These are phyloP conservation scores for Kwoniella dejecticola DNA, from an alignment of 768 basidiomycete species.

Conservation along the genomic window DNA sequence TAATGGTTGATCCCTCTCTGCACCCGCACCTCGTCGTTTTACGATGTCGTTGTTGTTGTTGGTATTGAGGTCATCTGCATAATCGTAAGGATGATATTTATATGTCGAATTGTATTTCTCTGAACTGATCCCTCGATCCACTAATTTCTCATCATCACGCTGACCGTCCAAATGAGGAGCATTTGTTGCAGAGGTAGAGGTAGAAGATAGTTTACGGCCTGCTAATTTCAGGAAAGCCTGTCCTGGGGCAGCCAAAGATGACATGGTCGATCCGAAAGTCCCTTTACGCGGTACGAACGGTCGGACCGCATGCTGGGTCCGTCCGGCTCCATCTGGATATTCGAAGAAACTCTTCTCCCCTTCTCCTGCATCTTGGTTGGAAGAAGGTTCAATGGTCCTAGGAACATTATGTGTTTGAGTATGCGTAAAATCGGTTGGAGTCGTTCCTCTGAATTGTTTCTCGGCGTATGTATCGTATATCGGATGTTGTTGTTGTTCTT, in stretches of 20 bases:
- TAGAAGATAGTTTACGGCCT: slow-evolving; percentile 13
- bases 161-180: neutral
- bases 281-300: slow-evolving; percentile 25
- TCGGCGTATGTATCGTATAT: slow-evolving; percentile 45
- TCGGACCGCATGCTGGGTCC: slow-evolving; percentile 2
- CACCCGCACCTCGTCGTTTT: slow-evolving; percentile 22
- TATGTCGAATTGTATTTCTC: slow-evolving; percentile 44
- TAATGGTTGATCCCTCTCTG: too few species aligned
- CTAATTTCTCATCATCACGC: slow-evolving; percentile 20
- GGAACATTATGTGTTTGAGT: slow-evolving; percentile 13
- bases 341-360: slow-evolving; percentile 27
- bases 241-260: slow-evolving; percentile 44
- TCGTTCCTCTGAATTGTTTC: slow-evolving; percentile 34
- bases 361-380: neutral
- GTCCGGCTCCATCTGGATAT: slow-evolving; percentile 9
- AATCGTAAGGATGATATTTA: neutral
- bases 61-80: neutral
- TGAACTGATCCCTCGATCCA: slow-evolving; percentile 24
- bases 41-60: neutral
- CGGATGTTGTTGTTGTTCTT: slow-evolving; percentile 28
- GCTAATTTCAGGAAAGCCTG: slow-evolving; percentile 42
- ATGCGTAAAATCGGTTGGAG: slow-evolving; percentile 12
- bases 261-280: slow-evolving; percentile 38
- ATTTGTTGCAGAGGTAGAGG: neutral
- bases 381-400: slow-evolving; percentile 12